phyloP scores from a whole-genome alignment of 306 rosid species.

The Acmispon strigosus region DNA sequence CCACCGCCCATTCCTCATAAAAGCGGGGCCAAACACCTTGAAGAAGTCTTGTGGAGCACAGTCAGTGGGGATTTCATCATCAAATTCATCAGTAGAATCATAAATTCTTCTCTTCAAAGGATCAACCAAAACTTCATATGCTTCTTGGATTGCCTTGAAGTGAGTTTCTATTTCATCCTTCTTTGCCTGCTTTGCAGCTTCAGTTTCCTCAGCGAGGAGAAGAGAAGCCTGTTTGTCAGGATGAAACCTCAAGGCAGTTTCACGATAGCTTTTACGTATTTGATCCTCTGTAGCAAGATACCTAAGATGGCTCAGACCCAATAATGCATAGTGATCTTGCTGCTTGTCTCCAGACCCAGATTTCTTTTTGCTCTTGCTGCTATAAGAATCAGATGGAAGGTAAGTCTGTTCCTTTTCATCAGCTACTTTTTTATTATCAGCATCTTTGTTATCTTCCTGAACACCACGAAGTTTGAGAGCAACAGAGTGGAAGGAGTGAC shows the following conservation, averaged over 20 bases:
- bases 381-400: constrained; percentile 68
- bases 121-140: constrained; percentile 76
- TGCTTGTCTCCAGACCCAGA: constrained; percentile 59
- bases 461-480: constrained; percentile 71
- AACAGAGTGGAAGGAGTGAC: constrained; percentile 74
- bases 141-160: constrained; percentile 89
- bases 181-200: constrained; percentile 71
- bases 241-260: constrained; percentile 87
- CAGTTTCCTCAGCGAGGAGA: constrained; percentile 79
- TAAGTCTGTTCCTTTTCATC: constrained; percentile 59
- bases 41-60: constrained; percentile 91
- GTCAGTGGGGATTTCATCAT: constrained; percentile 90
- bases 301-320: constrained; percentile 86
- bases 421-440: constrained; percentile 39
- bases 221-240: constrained; percentile 95
- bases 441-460: constrained; percentile 38
- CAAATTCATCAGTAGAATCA: constrained; percentile 98
- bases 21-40: constrained; percentile 92
- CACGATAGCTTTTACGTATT: constrained; percentile 87
- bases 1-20: constrained; percentile 96
- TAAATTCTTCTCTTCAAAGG: constrained; percentile 85
- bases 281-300: constrained; percentile 96
- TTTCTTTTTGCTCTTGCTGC: constrained; percentile 90
- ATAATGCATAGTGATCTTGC: constrained; percentile 93
- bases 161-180: constrained; percentile 86